phyloP scores from a whole-genome alignment of 768 basidiomycete species.

The Leccinellum luteum region DNA sequence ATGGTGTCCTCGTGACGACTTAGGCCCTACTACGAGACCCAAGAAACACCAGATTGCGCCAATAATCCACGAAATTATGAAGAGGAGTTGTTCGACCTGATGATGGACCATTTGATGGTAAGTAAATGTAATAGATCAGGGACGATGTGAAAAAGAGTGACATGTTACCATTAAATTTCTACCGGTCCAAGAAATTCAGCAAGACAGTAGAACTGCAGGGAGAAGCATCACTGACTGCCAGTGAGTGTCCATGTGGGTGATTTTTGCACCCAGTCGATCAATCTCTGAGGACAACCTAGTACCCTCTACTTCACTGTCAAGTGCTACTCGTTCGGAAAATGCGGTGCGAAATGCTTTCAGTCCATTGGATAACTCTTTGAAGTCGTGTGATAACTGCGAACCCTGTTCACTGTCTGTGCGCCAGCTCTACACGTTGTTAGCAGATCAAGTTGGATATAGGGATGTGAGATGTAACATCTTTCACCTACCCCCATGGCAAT shows the following conservation, averaged over 20 bases:
- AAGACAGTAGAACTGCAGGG: not conserved
- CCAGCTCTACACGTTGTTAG: not conserved
- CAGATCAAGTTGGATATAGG: not conserved
- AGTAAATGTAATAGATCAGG: not conserved
- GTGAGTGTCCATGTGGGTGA: not conserved
- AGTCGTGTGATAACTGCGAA: not conserved
- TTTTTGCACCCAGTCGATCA: not conserved
- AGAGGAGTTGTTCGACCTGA: not conserved
- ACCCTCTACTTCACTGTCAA: not conserved
- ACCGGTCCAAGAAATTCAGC: not conserved
- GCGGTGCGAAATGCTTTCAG: not conserved
- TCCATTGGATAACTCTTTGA: not conserved
- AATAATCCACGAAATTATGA: not conserved
- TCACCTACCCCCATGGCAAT: not conserved
- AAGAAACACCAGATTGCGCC: not conserved
- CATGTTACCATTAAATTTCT: not conserved
- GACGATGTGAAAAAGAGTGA: not conserved
- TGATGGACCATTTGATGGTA: too few relatives aligned
- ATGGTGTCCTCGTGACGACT: too few relatives aligned
- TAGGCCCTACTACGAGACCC: too few relatives aligned
- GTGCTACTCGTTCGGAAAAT: not conserved
- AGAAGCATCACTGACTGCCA: not conserved
- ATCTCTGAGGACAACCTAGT: not conserved
- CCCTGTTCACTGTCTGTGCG: not conserved
- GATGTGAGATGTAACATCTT: not conserved